Evolutionary conservation across 345 rosid genomes (phyloP), one percentile per base, ranked within the genome.

Genomic region (Dipteronia sinensis): DNA sequence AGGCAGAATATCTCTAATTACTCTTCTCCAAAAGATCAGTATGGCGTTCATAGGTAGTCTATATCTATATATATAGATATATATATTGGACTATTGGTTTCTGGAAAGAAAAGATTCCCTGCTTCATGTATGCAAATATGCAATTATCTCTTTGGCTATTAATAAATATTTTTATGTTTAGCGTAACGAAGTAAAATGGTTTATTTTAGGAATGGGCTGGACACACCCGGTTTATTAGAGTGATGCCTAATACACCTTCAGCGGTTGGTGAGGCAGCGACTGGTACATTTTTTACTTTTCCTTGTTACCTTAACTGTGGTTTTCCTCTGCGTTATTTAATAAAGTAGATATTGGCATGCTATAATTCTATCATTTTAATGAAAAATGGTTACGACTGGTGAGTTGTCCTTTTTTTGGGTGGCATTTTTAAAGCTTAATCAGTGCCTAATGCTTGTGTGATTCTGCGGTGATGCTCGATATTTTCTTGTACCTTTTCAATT

Each of bases 241-340:
- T 87, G 78, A 89, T 96, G 93, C 98, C 99, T 44, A 96, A 96
- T 81, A 94, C 98, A 63, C 97, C 98, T 64, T 87, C 97, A 38
- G 95, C 97, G 6, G 97, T 96, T 61, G 92, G 97, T 7, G 91
- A 88, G 87, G 99, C 89, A 67, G 98, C 98, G 27, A 51, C 98
- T 82, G 95, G 97, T 92, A 49, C 69, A 75, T 7, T 53, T 16
- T 62, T 47, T 9, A 22, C n/a, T 9, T 19, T 47, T 34, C 46
- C 46, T 42, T 42, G 46, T 42, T 42, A 8, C 46, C 46, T 42
- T 10, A 34, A 49, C 7, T 19, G 27, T 59, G 3, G 19, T 49
- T 34, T 19, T 40, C 22, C 23, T 69, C 23, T 44, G 44, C 15
- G 31, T 40, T 55, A 75, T 22, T 49, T 19, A 10, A 6, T 25